Conservation (phyloP, 495 filamentous ascomycete species). For the Neurospora sp. region DNA sequence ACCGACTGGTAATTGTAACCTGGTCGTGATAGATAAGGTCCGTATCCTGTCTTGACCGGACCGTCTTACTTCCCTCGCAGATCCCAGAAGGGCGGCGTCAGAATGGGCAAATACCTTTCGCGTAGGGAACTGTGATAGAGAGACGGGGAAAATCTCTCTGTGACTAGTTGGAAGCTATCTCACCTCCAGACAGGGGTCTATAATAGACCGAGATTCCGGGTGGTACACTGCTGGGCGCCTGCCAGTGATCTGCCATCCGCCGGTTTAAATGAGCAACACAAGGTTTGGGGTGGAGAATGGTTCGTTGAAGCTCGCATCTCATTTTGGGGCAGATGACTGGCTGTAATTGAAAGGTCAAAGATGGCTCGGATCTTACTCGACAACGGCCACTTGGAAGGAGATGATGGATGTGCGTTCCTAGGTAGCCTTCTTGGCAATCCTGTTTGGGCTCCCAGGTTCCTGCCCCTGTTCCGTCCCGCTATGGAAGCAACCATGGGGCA, state of each 20-base stretch:
- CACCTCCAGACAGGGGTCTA: background rate
- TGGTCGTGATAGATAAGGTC: background rate
- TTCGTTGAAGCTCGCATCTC: background rate
- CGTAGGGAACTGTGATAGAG: background rate
- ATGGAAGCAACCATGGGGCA: background rate
- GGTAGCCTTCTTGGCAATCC: background rate
- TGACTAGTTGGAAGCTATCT: background rate
- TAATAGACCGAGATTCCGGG: background rate
- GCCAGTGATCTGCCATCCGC: background rate
- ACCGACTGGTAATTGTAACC: background rate
- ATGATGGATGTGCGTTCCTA: background rate
- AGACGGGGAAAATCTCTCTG: background rate
- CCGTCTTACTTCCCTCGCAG: background rate
- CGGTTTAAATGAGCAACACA: background rate
- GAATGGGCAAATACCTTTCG: background rate
- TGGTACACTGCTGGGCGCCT: background rate
- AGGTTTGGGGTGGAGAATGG: background rate
- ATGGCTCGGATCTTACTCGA: background rate
- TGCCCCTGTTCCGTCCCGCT: background rate
- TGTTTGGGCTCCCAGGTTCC: background rate
- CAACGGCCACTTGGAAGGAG: background rate
- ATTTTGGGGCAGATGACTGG: background rate
- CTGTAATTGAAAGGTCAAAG: background rate
- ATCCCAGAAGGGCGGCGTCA: background rate
- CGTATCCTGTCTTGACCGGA: background rate